Base-by-base conservation (phyloP, 1,139 yeast genomes). In the Geotrichum aggregatum region DNA sequence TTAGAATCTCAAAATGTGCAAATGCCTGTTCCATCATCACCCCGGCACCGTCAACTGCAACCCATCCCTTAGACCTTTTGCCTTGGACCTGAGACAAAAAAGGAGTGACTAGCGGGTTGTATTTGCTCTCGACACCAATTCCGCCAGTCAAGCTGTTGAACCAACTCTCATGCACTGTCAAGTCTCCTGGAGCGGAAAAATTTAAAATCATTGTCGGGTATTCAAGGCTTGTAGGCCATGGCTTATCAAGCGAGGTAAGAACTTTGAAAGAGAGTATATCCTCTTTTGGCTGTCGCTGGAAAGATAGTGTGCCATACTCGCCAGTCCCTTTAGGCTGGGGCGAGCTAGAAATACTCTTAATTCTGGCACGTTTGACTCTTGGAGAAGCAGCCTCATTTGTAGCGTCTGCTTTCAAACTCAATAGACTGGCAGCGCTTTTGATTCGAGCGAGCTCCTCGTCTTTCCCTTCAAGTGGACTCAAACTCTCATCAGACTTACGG, bases 171-270 rank as follows among this genome's bases (percentile, higher is more conserved):
- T 50, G 55, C 2, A 55, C 28, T 22, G 47, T 50, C 31, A 35
- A 41, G 16, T 36, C 46, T 13, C 30, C 30, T 21, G 34, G 35
- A 22, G 56, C 50, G 7, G 52, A 51, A 28, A 54, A 56, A 41
- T 54, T 50, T 45, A 54, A 47, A 35, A 56, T 52, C 33, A 56
- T 52, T 19, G 56, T 52, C 3, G 58, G 57, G 2, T 52, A 50
- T 10, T 52, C 44, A 3, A 47, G 22, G 13, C 31, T 41, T 5
- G 21, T 4, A 10, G 53, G 54, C 58, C 58, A 56, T n/a, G 48
- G 51, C 10, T 22, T 42, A 3, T 22, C 38, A 21, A 56, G 34
- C 5, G 58, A 54, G n/a, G 49, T 52, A 6, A 56, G 39, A 16
- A 50, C 39, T 16, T 50, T 48, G 18, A 56, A 47, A 8, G 47